Conservation (phyloP, 768 basidiomycete genomes). For the Jaapia argillacea region DNA sequence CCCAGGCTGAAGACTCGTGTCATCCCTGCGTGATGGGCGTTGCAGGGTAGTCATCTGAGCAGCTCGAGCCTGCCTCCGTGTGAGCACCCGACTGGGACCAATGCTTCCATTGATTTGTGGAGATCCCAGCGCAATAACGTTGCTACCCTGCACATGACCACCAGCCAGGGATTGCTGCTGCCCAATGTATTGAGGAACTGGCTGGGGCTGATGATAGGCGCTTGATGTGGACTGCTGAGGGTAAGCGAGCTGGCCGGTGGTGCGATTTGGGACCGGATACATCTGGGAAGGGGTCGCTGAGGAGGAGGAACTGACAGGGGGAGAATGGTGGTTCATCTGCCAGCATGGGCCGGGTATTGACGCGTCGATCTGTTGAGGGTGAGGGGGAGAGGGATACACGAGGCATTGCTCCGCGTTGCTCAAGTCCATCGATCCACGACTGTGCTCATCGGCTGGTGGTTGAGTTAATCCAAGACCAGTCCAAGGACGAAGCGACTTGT, state of each 20-base stretch:
- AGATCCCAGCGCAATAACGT: slow-evolving; percentile 7
- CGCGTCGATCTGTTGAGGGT: neutral
- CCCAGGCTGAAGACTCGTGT: neutral
- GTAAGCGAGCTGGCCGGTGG: neutral
- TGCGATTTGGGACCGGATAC: neutral
- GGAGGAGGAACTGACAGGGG: neutral
- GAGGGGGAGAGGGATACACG: neutral
- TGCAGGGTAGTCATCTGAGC: slow-evolving; percentile 18
- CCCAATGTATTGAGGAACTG: too few species aligned
- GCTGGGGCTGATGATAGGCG: neutral
- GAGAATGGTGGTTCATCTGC: neutral
- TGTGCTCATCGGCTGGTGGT: too few species aligned
- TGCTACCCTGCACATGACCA: neutral
- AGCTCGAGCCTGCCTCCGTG: slow-evolving; percentile 30
- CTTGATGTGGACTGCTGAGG: neutral
- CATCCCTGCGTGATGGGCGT: neutral
- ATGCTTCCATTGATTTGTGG: slow-evolving; percentile 39
- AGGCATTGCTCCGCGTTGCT: neutral
- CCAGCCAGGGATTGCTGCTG: neutral
- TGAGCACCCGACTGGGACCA: slow-evolving; percentile 38
- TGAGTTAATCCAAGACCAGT: too few species aligned
- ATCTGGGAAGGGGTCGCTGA: neutral
- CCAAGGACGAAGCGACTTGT: too few species aligned
- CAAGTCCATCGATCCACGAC: neutral
- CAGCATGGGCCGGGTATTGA: neutral